Percentiles rank a stretch among this genome's conserved stretches.
These are phyloP conservation scores for Arachis stenosperma DNA, from an alignment of 306 rosid genomes.

Conservation along the genomic window DNA sequence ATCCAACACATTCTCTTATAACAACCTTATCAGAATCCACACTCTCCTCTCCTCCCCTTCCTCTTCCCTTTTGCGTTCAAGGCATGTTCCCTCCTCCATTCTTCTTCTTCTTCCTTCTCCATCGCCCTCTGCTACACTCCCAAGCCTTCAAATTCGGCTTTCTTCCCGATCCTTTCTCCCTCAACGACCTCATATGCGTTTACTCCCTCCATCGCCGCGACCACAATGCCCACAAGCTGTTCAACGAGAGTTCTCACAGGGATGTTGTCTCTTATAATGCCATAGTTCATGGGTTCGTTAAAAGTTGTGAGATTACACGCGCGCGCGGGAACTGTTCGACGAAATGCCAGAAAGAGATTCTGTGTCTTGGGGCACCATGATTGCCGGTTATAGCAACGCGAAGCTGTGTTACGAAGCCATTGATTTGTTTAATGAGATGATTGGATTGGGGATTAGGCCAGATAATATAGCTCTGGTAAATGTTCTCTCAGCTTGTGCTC, in stretches of 20 bases:
- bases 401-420: conserved; percentile 47
- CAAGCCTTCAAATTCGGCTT: conserved; percentile 55
- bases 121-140: conserved; percentile 54
- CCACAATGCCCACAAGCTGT: too few species aligned
- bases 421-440: conserved; percentile 58
- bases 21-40: conserved; percentile 71
- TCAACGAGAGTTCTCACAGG: too few species aligned
- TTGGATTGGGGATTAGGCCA: conserved; percentile 45
- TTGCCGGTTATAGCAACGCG: conserved; percentile 62
- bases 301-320: conserved; percentile 40
- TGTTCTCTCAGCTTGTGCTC: too few species aligned
- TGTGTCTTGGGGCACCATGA: conserved; percentile 72
- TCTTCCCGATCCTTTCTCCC: too few species aligned
- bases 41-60: too few species aligned
- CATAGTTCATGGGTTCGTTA: conserved; percentile 55
- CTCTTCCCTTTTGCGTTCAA: conserved; percentile 57
- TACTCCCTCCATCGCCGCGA: too few species aligned
- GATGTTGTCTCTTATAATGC: too few species aligned
- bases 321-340: conserved; percentile 60
- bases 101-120: conserved; percentile 43
- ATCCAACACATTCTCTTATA: conserved; percentile 73
- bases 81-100: conserved; percentile 15
- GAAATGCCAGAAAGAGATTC: conserved; percentile 59
- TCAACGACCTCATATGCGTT: too few species aligned
- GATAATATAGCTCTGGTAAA: conserved; percentile 63